Percentiles rank a stretch among this genome's conserved stretches.
Conservation (phyloP, 345 rosid genomes). For the Eucalyptus tenuipes region DNA sequence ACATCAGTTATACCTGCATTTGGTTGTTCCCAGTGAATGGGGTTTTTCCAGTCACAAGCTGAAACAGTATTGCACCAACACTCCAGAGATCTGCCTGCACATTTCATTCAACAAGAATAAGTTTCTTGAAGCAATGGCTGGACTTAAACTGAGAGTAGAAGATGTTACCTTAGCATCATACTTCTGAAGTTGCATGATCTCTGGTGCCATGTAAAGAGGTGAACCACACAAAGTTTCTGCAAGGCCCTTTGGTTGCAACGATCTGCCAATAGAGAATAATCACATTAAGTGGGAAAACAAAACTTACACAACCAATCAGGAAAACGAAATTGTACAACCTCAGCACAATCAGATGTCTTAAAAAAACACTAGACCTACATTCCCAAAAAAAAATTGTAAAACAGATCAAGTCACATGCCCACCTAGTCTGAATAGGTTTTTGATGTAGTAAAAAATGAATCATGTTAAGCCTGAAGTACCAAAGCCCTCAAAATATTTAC, state of each 20-base stretch:
- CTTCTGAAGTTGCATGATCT: constrained; percentile 96
- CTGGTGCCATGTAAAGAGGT: constrained; percentile 99
- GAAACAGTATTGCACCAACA: constrained; percentile 92
- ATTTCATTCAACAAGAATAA: constrained; percentile 7
- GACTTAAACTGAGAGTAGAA: neutral
- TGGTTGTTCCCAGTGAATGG: constrained; percentile 93
- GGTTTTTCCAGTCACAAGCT: constrained; percentile 87
- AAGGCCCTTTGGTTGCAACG: constrained; percentile 83
- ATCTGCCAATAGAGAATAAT: constrained; percentile 30
- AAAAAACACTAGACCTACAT: neutral
- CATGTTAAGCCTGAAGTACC: neutral
- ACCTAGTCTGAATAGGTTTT: neutral
- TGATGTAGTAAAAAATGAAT: neutral
- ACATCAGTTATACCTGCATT: constrained; percentile 41
- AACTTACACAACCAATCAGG: neutral
- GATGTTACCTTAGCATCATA: constrained; percentile 91
- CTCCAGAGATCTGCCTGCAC: constrained; percentile 99
- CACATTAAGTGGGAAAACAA: neutral
- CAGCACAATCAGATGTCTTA: neutral
- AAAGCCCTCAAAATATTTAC: neutral
- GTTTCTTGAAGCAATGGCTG: constrained; percentile 13
- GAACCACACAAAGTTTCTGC: constrained; percentile 99
- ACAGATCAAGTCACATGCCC: neutral
- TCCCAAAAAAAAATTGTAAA: neutral
- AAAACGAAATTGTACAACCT: neutral